Evolutionary conservation across 2,329 filamentous ascomycete genomes (phyloP).

Genomic region (Ceratocystis ficicola): DNA sequence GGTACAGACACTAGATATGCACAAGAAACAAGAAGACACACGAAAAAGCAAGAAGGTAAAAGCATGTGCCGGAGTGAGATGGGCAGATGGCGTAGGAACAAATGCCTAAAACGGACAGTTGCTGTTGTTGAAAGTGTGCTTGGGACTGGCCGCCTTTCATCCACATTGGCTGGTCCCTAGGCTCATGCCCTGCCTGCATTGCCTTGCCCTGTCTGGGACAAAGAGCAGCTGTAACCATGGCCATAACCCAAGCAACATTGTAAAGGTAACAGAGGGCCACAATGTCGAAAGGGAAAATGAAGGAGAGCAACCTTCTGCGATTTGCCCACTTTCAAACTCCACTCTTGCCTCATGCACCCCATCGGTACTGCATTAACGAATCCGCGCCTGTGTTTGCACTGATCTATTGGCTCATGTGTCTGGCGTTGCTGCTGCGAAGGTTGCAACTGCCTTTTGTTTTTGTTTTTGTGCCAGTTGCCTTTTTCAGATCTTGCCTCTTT

Average conservation of each 20-base stretch:
- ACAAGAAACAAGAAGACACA: not conserved
- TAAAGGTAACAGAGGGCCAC: too few species aligned
- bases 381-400: not conserved
- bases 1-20: conserved; percentile 3
- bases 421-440: conserved; percentile 6
- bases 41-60: not conserved
- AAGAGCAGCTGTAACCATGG: too few species aligned
- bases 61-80: not conserved
- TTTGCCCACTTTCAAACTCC: not conserved
- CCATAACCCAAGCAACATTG: too few species aligned
- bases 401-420: not conserved
- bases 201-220: too few species aligned
- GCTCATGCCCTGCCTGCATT: too few species aligned
- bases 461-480: conserved; percentile 2
- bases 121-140: too few species aligned
- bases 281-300: not conserved
- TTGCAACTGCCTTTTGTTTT: conserved; percentile 1
- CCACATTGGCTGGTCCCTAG: too few species aligned
- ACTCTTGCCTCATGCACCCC: conserved; percentile 1
- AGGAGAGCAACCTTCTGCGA: not conserved
- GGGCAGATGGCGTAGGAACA: not conserved
- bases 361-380: conserved; percentile 1
- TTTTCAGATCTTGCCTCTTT: not conserved
- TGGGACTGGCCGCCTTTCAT: too few species aligned
- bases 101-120: too few species aligned